These are phyloP conservation scores for Jatropha curcas DNA, from an alignment of 345 rosid species.

Conservation along the genomic window DNA sequence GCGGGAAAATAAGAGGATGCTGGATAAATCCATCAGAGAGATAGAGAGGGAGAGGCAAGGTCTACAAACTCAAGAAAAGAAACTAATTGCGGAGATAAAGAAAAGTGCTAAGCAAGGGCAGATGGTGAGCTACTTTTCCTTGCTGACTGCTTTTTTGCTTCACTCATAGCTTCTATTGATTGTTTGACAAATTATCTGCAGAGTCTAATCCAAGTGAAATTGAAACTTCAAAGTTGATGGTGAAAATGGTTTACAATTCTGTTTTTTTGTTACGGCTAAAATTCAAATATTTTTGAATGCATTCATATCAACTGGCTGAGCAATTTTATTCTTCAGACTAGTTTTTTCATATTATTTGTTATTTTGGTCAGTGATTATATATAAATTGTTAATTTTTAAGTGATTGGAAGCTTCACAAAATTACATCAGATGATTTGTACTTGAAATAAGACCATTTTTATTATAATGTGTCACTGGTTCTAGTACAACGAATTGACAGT, in stretches of 20 bases:
- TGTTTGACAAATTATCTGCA: too few relatives aligned
- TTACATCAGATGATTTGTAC: background rate
- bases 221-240: too few relatives aligned
- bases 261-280: background rate
- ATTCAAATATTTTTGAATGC: background rate
- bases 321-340: background rate
- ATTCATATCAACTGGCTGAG: too few relatives aligned
- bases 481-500: background rate
- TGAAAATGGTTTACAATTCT: background rate
- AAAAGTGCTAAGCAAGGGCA: conserved; percentile 96
- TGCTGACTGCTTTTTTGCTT: background rate
- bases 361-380: background rate
- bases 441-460: background rate
- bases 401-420: background rate
- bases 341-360: background rate
- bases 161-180: background rate
- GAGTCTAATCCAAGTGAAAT: too few relatives aligned
- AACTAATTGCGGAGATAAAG: conserved; percentile 84
- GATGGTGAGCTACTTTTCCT: conserved; percentile 53
- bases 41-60: conserved; percentile 96
- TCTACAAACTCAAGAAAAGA: conserved; percentile 87
- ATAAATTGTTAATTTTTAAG: background rate
- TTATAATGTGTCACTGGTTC: background rate
- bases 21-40: conserved; percentile 93
- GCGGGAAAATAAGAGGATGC: conserved; percentile 94